Evolutionary conservation across 108 stramenopile species (phyloP), one percentile per base, ranked within the genome.

Genomic region (Skeletonema costatum): DNA sequence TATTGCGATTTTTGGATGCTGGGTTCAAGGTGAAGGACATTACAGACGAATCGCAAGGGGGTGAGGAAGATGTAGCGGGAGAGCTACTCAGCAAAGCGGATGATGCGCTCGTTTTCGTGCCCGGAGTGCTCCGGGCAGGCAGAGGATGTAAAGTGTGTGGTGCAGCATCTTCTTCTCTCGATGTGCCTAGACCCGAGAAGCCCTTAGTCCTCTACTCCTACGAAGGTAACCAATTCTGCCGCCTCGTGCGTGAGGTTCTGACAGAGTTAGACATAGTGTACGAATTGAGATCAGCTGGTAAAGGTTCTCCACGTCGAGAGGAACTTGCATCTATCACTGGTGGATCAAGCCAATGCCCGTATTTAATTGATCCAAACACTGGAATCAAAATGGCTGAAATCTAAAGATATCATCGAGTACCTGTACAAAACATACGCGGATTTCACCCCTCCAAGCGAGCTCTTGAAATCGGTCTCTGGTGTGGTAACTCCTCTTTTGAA

Each of bases 291-390:
- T 83, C 88, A 10, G 82, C 90, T 5, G 96, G 95, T 9, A 92
- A 96, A 58, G 82, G 76, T 31, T 93, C 92, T 21, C 87, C 89
- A 8, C 87, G 95, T 30, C 85, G 97, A 42, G 78, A 79, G 7
- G 89, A 91, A 72, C 61, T 98, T 60, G 86, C 88, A 25, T 50
- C 67, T 8, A 62, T 87, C 21, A 85, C 90, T 13, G 90, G 89
- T 56, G 97, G 93, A 31, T 88, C 90, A 0, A 82, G 90, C 4
- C 93, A 91, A 68, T 94, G 92, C 50, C 97, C 97, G 0, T 98
- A 85, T 72, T 68, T 98, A 30, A 70, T 93, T 6, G 97, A 98
- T 84, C 91, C 90, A 19, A 98, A 98, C 73, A 95, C 96, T 5
- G 90, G 84, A 2, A 75, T 67, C 2, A 70, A 71, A 51, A 92